phyloP scores from a whole-genome alignment of 192 early-diverging fungal species.

The Powellomyces hirtus region DNA sequence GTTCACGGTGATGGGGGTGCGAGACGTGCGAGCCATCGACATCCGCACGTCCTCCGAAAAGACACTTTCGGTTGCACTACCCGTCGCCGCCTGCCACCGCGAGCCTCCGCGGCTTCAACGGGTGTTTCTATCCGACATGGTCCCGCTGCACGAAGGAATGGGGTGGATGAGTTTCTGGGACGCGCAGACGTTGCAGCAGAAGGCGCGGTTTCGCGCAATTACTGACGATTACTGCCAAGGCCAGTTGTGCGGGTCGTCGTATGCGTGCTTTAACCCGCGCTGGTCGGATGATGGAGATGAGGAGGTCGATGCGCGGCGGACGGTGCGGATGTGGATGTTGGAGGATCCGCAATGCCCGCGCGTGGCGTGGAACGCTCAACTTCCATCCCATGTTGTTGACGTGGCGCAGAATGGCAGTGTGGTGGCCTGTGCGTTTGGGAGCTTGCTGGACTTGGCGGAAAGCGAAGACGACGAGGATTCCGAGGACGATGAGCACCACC shows the following conservation, averaged over 20 bases:
- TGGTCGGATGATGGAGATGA: constrained; percentile 14
- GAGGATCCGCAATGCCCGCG: neutral
- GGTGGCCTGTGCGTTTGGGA: constrained; percentile 20
- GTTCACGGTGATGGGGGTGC: neutral
- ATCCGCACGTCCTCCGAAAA: neutral
- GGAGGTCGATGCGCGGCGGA: neutral
- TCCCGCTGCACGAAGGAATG: constrained; percentile 17
- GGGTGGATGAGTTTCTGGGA: constrained; percentile 24
- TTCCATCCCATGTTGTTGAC: constrained; percentile 18
- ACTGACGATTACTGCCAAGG: constrained; percentile 23
- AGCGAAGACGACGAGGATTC: constrained; percentile 2
- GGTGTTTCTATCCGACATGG: neutral
- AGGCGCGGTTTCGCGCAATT: constrained; percentile 8
- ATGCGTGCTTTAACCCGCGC: constrained; percentile 24
- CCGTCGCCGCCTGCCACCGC: neutral
- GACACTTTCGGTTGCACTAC: neutral
- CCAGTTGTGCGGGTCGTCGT: neutral
- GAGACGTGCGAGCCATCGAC: neutral
- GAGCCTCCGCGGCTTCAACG: constrained; percentile 3
- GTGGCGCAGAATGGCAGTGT: constrained; percentile 12
- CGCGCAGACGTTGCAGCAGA: neutral
- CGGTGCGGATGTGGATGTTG: constrained; percentile 9
- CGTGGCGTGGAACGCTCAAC: constrained; percentile 1
- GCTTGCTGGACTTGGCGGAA: neutral
- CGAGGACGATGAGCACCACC: neutral